Evolutionary conservation across 2,329 filamentous ascomycete genomes (phyloP), one percentile per base, ranked within the genome.

Genomic region (Fusarium sterilihyphosum): DNA sequence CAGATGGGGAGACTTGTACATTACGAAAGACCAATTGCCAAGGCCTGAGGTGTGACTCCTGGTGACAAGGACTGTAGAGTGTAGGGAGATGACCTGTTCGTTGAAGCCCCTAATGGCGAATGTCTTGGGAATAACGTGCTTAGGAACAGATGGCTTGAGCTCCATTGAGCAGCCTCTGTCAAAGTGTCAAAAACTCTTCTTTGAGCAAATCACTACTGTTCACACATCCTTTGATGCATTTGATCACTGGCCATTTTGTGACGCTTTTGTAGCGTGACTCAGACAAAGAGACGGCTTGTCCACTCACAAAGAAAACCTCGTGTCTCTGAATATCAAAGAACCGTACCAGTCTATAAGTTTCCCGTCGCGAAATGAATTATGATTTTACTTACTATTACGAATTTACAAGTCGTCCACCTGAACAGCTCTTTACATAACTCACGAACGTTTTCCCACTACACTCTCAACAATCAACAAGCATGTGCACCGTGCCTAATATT

Each of bases 41-140:
- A 6, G 12, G 8, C 18, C 2, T 26, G 12, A 2, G 17, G 24
- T 14, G 17, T 20, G 17, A 46, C 17, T 20, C 44, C 8, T 14
- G 44, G 12, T 9, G 24, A 26, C 24, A 14, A 20, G 12, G 26
- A n/a, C n/a, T n/a, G n/a, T n/a, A n/a, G n/a, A n/a, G n/a, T n/a
- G n/a, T n/a, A n/a, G n/a, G n/a, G n/a, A n/a, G n/a, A n/a, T n/a
- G n/a, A n/a, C n/a, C n/a, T n/a, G n/a, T 13, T 13, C 4, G 10
- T 17, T 18, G 5, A 50, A n/a, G 14, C 3, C 47, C 17, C 18
- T n/a, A 17, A 7, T n/a, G 3, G 5, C 10, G 7, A 8, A 3
- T 18, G 47, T 9, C 10, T 12, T n/a, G 5, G 5, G 6, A 7
- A 50, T n/a, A 18, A 33, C 22, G 5, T n/a, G 3, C 2, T 0